Evolutionary conservation across 768 basidiomycete species (phyloP), one percentile per base, ranked within the genome.

Genomic region (Tricholoma flavovirens): DNA sequence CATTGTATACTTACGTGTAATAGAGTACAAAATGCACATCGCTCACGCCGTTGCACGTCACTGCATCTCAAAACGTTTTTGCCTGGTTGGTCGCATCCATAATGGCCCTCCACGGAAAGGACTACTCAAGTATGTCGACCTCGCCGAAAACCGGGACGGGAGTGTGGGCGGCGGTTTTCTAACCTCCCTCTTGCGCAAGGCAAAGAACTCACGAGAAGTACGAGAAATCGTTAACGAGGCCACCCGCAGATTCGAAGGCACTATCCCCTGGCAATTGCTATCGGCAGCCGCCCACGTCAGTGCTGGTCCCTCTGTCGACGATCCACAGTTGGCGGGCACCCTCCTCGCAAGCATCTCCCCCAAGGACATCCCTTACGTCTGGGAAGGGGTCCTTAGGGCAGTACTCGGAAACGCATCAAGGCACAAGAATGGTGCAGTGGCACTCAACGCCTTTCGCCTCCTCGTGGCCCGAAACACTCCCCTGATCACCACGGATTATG

Each of bases 261-360:
- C 49, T 36, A 50, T 50, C 49, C 43, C 43, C 43, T 45, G 43
- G 43, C 43, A 45, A 45, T 21, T 45, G 22, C 43, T 45, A 45
- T 45, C 43, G 21, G 43, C 43, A 45, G 43, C 43, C 22, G 21
- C 43, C 43, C 43, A 45, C 43, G 21, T 45, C 43, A 45, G 43
- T 45, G 43, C 43, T 45, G 43, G 43, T 45, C 43, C 43, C 19
- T 45, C 21, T 45, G 43, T 45, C 43, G 21, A 45, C 9, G 43
- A 24, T 21, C 22, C 43, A 45, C 43, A 45, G 21, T 45, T 45
- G 19, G 43, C 21, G 10, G 43, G 43, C 43, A 45, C 43, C 43
- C 43, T 45, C 43, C 43, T 45, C 21, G 43, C 43, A 45, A 45
- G 21, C 4, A 45, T 45, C 43, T 45, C 43, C 43, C 19, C 43